phyloP scores from a whole-genome alignment of 1,284 basidiomycete species.

The Vanrija humicola region DNA sequence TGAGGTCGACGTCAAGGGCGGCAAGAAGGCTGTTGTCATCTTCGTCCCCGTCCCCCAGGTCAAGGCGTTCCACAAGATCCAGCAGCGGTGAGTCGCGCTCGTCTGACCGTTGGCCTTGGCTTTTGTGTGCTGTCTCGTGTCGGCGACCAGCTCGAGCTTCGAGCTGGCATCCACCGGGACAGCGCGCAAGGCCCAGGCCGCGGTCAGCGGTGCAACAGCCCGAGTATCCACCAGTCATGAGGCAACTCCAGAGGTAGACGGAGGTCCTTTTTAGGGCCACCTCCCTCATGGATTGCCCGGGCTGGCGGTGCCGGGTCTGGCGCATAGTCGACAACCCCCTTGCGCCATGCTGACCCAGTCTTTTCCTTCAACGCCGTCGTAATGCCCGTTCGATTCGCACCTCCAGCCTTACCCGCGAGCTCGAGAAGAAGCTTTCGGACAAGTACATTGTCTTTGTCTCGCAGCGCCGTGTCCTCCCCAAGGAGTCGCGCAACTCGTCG shows the following conservation, averaged over 20 bases:
- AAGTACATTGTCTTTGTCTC: slow-evolving; percentile 98
- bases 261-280: slow-evolving; percentile 50
- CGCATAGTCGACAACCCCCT: neutral
- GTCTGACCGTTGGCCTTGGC: neutral
- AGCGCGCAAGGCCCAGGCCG: too few species aligned
- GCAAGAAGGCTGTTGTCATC: slow-evolving; percentile 98
- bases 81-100: slow-evolving; percentile 72
- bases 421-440: slow-evolving; percentile 96
- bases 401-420: slow-evolving; percentile 87
- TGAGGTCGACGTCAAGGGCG: slow-evolving; percentile 98
- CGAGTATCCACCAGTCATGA: too few species aligned
- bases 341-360: slow-evolving; percentile 5
- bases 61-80: slow-evolving; percentile 99
- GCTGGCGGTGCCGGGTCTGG: slow-evolving; percentile 12
- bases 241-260: slow-evolving; percentile 38
- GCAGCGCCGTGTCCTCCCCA: slow-evolving; percentile 97
- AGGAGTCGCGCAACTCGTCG: slow-evolving; percentile 89
- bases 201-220: too few species aligned
- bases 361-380: slow-evolving; percentile 15
- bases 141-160: neutral
- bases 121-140: neutral
- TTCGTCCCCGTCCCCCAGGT: slow-evolving; percentile 97
- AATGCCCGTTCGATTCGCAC: slow-evolving; percentile 12
- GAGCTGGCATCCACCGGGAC: too few species aligned
- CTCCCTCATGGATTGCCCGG: slow-evolving; percentile 35